phyloP scores from a whole-genome alignment of 352 stramenopile genomes.

The Phytophthora ramorum region DNA sequence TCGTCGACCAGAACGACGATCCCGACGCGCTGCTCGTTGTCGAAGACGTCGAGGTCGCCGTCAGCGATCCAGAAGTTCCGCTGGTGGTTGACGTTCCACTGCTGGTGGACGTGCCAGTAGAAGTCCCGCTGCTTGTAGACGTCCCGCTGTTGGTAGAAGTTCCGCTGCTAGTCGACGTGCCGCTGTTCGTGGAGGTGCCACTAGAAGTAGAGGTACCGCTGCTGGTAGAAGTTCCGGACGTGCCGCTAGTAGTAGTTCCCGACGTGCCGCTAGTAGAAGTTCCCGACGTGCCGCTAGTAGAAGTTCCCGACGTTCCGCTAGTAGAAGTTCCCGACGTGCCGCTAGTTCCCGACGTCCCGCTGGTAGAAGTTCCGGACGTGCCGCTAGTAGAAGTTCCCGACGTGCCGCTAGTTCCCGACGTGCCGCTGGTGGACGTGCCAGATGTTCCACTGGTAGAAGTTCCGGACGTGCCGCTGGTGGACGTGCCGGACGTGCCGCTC shows the following conservation, averaged over 20 bases:
- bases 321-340: neutral
- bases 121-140: constrained; percentile 21
- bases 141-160: constrained; percentile 20
- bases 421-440: constrained; percentile 10
- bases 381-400: neutral
- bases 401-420: constrained; percentile 8
- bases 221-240: neutral
- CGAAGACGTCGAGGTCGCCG: constrained; percentile 26
- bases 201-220: constrained; percentile 5
- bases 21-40: constrained; percentile 42
- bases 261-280: constrained; percentile 4
- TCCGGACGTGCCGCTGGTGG: neutral
- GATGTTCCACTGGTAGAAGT: constrained; percentile 2
- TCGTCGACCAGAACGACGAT: constrained; percentile 49
- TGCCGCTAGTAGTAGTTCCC: neutral
- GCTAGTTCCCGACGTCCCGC: constrained; percentile 7
- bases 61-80: constrained; percentile 16
- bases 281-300: constrained; percentile 5
- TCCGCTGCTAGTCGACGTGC: constrained; percentile 4
- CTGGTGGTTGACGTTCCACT: constrained; percentile 10
- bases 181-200: constrained; percentile 1
- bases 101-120: constrained; percentile 17
- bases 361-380: constrained; percentile 3
- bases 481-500: neutral
- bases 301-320: neutral